Conservation (phyloP, 1,139 yeast genomes). For the Hyphopichia pseudoburtonii region DNA sequence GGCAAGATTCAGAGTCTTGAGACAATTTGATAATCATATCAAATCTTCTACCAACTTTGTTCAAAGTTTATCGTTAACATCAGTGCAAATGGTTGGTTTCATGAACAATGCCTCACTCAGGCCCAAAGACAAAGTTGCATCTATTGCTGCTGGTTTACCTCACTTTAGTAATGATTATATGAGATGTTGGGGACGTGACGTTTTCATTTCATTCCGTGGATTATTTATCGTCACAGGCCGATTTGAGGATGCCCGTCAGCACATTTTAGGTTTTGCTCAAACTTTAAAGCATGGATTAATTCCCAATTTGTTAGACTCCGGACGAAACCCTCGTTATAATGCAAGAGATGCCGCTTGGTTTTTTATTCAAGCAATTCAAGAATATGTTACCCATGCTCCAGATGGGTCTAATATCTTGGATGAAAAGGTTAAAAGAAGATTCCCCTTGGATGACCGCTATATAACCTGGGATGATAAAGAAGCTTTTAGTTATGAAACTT, state of each 20-base stretch:
- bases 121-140: conserved; percentile 64
- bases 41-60: conserved; percentile 69
- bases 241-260: conserved; percentile 73
- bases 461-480: conserved; percentile 65
- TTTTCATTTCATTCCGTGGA: conserved; percentile 84
- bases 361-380: conserved; percentile 83
- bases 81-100: conserved; percentile 82
- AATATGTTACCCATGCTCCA: conserved; percentile 69
- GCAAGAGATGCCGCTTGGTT: conserved; percentile 99
- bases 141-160: conserved; percentile 95
- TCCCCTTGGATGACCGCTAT: conserved; percentile 86
- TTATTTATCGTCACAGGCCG: conserved; percentile 76
- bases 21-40: conserved; percentile 53
- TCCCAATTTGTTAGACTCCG: conserved; percentile 90
- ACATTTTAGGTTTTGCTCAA: conserved; percentile 83
- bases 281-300: conserved; percentile 94
- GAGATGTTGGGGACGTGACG: conserved; percentile 99
- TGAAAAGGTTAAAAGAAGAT: conserved; percentile 75
- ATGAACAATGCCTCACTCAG: conserved; percentile 74
- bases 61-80: conserved; percentile 76
- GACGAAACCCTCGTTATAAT: conserved; percentile 89
- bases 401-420: conserved; percentile 65
- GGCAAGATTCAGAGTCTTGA: conserved; percentile 64
- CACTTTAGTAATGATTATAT: conserved; percentile 87
- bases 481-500: conserved; percentile 72